These are phyloP conservation scores for Monosporozyma unispora DNA, from an alignment of 805 yeast species.

Conservation along the genomic window DNA sequence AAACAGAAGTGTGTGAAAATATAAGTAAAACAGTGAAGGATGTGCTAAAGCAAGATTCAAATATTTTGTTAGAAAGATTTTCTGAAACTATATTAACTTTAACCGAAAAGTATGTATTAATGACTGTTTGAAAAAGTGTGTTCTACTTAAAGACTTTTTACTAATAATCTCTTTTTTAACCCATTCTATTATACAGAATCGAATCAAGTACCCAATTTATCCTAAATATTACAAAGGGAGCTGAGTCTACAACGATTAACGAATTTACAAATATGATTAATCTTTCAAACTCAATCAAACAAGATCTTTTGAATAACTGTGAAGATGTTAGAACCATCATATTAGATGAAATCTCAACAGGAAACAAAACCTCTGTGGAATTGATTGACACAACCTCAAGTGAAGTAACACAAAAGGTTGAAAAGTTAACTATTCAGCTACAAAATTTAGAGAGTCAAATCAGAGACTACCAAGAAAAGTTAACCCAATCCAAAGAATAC, in stretches of 20 bases:
- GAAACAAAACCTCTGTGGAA: not conserved
- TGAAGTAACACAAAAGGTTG: not conserved
- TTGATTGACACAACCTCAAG: not conserved
- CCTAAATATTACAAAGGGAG: not conserved
- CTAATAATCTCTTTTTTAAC: not conserved
- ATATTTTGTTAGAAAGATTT: not conserved
- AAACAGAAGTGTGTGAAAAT: not conserved
- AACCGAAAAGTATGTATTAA: not conserved
- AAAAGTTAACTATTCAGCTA: not conserved
- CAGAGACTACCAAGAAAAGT: constrained; percentile 6
- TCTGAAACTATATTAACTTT: not conserved
- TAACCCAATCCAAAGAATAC: constrained; percentile 10
- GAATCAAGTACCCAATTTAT: not conserved
- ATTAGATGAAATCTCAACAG: not conserved
- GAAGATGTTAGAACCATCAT: not conserved
- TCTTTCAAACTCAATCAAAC: not conserved
- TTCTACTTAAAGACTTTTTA: no score
- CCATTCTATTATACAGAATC: no score
- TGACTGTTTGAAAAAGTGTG: no score
- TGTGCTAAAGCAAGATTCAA: not conserved
- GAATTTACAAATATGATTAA: not conserved
- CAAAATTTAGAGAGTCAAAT: not conserved
- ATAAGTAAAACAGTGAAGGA: not conserved
- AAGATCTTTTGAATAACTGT: not conserved
- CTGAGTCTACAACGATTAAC: not conserved